These are phyloP conservation scores for Rhododendron simsii DNA, from an alignment of 148 eudicot genomes.

Conservation along the genomic window DNA sequence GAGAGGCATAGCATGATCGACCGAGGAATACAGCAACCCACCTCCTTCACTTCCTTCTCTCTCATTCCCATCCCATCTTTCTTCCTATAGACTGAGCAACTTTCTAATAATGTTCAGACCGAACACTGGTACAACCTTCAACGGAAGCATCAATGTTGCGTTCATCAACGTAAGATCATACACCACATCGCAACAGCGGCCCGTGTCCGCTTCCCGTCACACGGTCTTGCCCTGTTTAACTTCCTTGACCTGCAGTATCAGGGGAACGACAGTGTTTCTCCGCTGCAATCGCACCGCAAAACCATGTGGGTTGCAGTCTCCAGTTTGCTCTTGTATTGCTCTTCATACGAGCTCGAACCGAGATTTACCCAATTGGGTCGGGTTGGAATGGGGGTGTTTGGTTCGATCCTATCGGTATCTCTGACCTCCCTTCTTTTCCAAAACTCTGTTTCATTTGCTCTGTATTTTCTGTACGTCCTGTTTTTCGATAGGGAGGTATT, in stretches of 20 bases:
- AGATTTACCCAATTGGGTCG: not conserved
- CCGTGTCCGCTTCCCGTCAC: not conserved
- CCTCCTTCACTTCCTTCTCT: not conserved
- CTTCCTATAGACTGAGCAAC: not conserved
- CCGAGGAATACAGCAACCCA: not conserved
- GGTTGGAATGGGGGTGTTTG: not conserved
- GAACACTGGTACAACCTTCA: not conserved
- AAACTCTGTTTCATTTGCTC: not conserved
- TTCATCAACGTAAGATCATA: not conserved
- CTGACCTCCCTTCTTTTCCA: not conserved
- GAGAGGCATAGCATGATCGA: no score
- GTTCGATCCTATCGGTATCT: not conserved
- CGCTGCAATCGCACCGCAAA: not conserved
- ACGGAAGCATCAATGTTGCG: not conserved
- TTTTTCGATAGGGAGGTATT: not conserved
- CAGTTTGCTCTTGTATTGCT: not conserved
- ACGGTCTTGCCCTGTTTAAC: not conserved
- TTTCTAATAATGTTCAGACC: not conserved
- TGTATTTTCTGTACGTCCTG: not conserved
- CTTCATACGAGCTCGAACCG: not conserved
- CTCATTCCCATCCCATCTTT: not conserved
- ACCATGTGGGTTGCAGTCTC: not conserved
- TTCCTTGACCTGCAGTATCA: not conserved
- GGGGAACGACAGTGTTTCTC: not conserved
- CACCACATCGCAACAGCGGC: not conserved